Conservation (phyloP, 1,284 basidiomycete species). For the Ceratobasidium theobromae region DNA sequence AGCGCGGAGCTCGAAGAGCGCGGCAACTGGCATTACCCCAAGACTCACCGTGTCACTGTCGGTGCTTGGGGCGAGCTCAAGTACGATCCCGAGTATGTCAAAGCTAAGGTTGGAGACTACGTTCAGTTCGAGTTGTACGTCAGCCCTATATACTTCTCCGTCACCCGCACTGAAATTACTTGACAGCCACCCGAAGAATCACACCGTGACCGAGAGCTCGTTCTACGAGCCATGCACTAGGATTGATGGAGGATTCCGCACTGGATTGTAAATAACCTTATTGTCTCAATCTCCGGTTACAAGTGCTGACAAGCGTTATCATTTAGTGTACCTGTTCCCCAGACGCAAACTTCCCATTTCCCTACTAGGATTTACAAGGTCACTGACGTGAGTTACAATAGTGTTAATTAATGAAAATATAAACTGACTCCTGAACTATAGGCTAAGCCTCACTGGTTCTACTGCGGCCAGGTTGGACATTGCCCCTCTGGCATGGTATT, state of each 20-base stretch:
- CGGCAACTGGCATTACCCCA: neutral
- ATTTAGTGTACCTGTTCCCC: slow-evolving; percentile 7
- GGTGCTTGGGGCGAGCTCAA: neutral
- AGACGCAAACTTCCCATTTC: neutral
- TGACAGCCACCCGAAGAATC: slow-evolving; percentile 28
- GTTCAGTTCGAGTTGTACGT: slow-evolving; percentile 26
- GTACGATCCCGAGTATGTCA: slow-evolving; percentile 18
- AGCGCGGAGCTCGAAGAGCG: slow-evolving; percentile 10
- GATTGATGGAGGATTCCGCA: neutral
- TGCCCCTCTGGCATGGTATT: slow-evolving; percentile 31
- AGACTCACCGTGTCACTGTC: slow-evolving; percentile 22
- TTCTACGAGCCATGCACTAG: slow-evolving; percentile 6
- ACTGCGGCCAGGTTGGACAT: slow-evolving; percentile 30
- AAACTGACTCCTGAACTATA: neutral
- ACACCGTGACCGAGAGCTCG: slow-evolving; percentile 31
- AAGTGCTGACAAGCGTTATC: neutral
- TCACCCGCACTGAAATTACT: neutral
- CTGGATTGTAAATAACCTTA: slow-evolving; percentile 10
- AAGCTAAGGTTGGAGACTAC: slow-evolving; percentile 24
- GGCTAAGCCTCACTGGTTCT: slow-evolving; percentile 30
- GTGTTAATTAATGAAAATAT: neutral
- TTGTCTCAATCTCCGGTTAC: neutral
- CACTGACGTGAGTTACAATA: slow-evolving; percentile 6
- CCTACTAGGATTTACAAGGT: slow-evolving; percentile 13
- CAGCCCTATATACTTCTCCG: neutral